Evolutionary conservation across 1,284 basidiomycete species (phyloP), one percentile per base, ranked within the genome.

Genomic region (Exobasidium rhododendri): DNA sequence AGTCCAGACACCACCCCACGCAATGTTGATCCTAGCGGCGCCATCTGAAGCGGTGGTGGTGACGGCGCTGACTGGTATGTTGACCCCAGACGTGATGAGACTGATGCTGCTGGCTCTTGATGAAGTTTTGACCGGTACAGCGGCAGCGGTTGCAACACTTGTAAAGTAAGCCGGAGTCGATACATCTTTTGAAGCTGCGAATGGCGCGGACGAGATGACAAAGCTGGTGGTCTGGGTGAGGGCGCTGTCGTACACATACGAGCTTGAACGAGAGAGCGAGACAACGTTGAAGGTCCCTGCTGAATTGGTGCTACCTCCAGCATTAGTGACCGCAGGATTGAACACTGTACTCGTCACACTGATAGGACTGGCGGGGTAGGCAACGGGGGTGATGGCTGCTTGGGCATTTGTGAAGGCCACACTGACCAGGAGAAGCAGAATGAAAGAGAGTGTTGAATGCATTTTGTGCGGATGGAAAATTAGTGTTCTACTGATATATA

Each of bases 251-350:
- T 68, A 71, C 4, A 26, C n/a, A 58, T 67, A 69, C 17, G 58
- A 62, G 3, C 58, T 65, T 1, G 66, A 69, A 0, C 64, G 68
- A 22, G 69, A 62, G 0, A 74, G 59, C 3, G 70, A 68, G 3
- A 57, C 58, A 40, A 74, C 72, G 60, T 70, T 64, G 60, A 74
- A 74, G 1, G 72, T 73, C 14, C 72, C 72, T 0, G 70, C 72
- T 0, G 55, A 11, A 28, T 74, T 74, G 0, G 72, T 74, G n/a
- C 70, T 73, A 13, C 68, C 72, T 2, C 72, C 70, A n/a, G 70
- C 61, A 56, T 74, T 74, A 20, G 61, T 63, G 17, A 61, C 3
- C 0, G 61, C 61, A 2, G 72, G 65, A 31, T 74, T 67, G 47
- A 74, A 74, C 5, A 31, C 28, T 6, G 61, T 63, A 26, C 31